Base-by-base conservation (phyloP, 352 stramenopile species). In the Phytophthora lateralis region DNA sequence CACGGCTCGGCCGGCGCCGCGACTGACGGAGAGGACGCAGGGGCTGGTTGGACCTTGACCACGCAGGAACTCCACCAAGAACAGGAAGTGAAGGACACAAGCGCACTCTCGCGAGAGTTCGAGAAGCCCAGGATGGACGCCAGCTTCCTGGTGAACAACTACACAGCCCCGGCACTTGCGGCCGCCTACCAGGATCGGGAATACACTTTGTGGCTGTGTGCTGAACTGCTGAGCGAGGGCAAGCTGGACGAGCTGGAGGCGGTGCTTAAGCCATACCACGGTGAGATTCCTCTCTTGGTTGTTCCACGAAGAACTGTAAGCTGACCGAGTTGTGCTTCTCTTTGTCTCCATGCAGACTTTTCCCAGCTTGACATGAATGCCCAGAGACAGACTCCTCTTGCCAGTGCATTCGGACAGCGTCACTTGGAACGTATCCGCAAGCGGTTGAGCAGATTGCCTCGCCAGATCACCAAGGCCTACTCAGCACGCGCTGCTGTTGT, bases 381-480 rank as follows among this genome's bases (percentile, higher is more conserved):
- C 2, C 74, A 76, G 48, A 69, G 67, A 9, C 65, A 71, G 57
- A 95, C 83, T 35, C 59, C 75, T 17, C 62, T 92, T 24, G 58
- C 67, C 5, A 71, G 82, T 21, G 91, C 90, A 32, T 98, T 99
- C 49, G 76, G 82, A 24, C 69, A 75, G 41, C 80, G 85, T 4
- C 85, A 97, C 56, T 72, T 99, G 35, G 91, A 98, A 73, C 85
- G 90, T 4, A 91, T 99, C 45, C 84, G 94, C 56, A 98, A 98
- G 60, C 90, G 89, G 11, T 78, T 99, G 50, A 97, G 97, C 67
- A 82, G 96, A 15, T 87, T 99, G 69, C 96, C 96, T 53, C 78
- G 96, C 2, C 89, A 98, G 64, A 92, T 99, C 50, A 95, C 91
- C 37, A 96, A 96, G 48, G 93, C 92, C 24, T 95, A 98, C 72